Conservation (phyloP, 768 basidiomycete species). For the Phanerochaete carnosa region DNA sequence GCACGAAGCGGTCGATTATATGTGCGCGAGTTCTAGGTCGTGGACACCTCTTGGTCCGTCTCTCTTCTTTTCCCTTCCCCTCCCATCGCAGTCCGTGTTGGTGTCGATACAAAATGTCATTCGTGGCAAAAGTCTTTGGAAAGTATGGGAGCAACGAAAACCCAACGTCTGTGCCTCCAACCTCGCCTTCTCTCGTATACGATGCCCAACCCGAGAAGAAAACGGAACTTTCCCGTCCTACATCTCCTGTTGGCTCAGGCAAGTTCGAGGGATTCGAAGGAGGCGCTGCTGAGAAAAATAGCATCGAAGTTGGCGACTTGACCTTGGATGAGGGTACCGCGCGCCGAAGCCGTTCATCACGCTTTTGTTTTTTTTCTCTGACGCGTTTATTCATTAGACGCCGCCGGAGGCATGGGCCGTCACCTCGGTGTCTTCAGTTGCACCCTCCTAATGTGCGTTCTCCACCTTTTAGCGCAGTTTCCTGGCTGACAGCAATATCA, state of each 20-base stretch:
- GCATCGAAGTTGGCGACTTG: conserved; percentile 39
- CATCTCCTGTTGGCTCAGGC: neutral
- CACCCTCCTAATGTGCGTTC: conserved; percentile 50
- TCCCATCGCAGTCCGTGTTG: neutral
- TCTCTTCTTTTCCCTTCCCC: neutral
- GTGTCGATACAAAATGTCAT: neutral
- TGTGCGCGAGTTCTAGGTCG: neutral
- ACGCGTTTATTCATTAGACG: conserved; percentile 27
- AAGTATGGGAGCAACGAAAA: neutral
- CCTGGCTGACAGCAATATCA: neutral
- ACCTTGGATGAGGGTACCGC: conserved; percentile 47
- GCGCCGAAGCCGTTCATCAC: neutral
- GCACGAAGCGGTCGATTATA: neutral
- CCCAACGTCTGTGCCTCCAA: neutral
- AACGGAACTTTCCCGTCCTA: neutral
- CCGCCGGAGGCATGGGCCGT: conserved; percentile 53
- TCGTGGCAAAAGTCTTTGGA: neutral
- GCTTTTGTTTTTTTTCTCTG: neutral
- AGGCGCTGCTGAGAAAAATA: conserved; percentile 8
- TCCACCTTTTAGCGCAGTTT: neutral
- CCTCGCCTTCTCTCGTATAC: neutral
- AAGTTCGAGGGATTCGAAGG: conserved; percentile 1
- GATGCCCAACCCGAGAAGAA: neutral
- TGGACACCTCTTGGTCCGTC: neutral
- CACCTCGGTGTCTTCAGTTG: conserved; percentile 55